Evolutionary conservation across 2,329 filamentous ascomycete genomes (phyloP), one percentile per base, ranked within the genome.

Genomic region (Volutella citrinella): DNA sequence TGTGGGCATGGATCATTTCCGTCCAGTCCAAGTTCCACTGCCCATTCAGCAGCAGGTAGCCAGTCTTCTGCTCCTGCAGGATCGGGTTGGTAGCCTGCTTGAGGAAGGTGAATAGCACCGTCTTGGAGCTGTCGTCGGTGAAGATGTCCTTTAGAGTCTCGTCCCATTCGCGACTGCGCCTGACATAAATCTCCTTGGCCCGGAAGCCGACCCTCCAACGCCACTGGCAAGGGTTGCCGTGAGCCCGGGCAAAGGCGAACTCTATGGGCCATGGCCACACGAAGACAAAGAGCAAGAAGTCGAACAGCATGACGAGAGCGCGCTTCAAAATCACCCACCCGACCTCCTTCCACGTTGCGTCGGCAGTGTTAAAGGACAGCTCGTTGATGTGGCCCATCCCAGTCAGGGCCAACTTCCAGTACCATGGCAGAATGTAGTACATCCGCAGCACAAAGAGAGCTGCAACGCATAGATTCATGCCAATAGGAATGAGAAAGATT

Each of bases 1-100:
- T 65, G 27, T 87, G 84, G 5, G 87, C 87, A 42, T 74, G 65
- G 10, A 88, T 68, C 87, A 96, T 96, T 14, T 75, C 74, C 28
- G 72, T 72, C 74, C 90, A 96, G 58, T 95, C 89, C 40, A 96
- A 68, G 59, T 95, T 86, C 83, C 88, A 97, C 42, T 88, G 76
- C 42, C 74, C 77, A 56, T 90, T 86, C 71, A 95, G 85, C 48
- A 93, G 81, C 44, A 94, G 64, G 56, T 94, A 95, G 14, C 88
- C 89, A 19, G 89, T 95, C 73, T 94, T 95, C 49, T 80, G 73
- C 48, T 74, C 69, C 51, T 91, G 68, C 32, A 81, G 70, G 51
- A 78, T 64, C 15, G 80, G 75, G 12, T 82, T 74, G 5, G 90
- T 83, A 3, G 87, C 90, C 3, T 78, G 73, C 42, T 80, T 61